phyloP scores from a whole-genome alignment of 108 stramenopile genomes.

The Epithemia pelagica region DNA sequence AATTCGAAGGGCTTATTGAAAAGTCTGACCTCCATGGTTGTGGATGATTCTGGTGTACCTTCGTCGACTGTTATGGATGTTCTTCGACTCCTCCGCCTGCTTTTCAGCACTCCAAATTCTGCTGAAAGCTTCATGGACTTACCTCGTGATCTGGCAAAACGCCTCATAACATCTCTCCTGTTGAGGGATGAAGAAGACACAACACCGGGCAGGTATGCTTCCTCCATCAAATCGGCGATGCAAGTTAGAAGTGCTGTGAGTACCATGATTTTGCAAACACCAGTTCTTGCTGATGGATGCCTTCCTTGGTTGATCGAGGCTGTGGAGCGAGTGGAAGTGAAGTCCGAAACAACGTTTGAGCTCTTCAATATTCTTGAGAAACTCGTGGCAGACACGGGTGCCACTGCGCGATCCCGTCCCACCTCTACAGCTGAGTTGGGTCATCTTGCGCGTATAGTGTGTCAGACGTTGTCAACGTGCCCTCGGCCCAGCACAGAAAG shows the following conservation, averaged over 20 bases:
- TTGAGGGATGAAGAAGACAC: constrained; percentile 54
- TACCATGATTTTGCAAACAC: constrained; percentile 60
- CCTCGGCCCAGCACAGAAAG: constrained; percentile 49
- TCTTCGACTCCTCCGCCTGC: constrained; percentile 55
- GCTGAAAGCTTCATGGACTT: constrained; percentile 56
- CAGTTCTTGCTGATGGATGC: constrained; percentile 49
- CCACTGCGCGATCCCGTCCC: constrained; percentile 5
- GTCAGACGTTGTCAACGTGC: constrained; percentile 70
- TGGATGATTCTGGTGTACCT: constrained; percentile 66
- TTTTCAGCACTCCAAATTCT: constrained; percentile 48
- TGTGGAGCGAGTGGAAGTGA: constrained; percentile 47
- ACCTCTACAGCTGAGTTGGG: constrained; percentile 34
- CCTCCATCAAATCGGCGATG: constrained; percentile 21
- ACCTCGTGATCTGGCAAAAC: constrained; percentile 55
- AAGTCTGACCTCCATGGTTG: constrained; percentile 67
- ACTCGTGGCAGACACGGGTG: constrained; percentile 33
- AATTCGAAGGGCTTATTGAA: constrained; percentile 57
- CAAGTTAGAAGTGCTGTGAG: constrained; percentile 64
- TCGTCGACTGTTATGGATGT: constrained; percentile 67
- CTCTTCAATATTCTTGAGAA: constrained; percentile 72
- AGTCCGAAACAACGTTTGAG: constrained; percentile 59
- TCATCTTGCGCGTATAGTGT: constrained; percentile 64
- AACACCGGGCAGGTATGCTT: constrained; percentile 9
- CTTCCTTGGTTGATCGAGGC: constrained; percentile 77
- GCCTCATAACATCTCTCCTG: constrained; percentile 64